These are phyloP conservation scores for Xylariaceae sp. DNA, from an alignment of 2,329 filamentous ascomycete genomes.

Conservation along the genomic window DNA sequence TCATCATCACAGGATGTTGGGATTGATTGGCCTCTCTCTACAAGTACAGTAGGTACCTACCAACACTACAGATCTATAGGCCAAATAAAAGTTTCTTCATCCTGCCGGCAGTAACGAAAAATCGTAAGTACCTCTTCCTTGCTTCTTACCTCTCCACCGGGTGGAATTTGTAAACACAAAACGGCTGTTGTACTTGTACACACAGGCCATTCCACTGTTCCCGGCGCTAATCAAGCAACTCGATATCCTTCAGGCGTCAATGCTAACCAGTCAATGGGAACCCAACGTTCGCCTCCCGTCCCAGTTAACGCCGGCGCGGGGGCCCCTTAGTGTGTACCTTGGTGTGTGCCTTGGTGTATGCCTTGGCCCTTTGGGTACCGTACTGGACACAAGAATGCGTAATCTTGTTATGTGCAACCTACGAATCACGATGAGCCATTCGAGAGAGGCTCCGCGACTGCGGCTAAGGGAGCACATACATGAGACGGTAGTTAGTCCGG, in stretches of 20 bases:
- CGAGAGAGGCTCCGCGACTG: constrained; percentile 13
- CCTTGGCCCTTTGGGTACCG: no score
- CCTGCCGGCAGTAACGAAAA: no score
- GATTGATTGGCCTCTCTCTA: no score
- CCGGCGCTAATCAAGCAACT: constrained; percentile 2
- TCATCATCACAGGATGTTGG: no score
- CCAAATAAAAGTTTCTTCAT: background rate
- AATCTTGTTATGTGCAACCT: no score
- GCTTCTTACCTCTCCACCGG: background rate
- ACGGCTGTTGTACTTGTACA: background rate
- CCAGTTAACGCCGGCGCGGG: constrained; percentile 1
- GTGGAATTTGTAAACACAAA: background rate
- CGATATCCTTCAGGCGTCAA: constrained; percentile 3
- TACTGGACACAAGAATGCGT: no score
- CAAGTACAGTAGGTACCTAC: background rate
- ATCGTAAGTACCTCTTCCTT: no score
- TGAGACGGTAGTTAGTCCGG: no score
- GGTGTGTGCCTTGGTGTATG: no score
- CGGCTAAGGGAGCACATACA: constrained; percentile 23
- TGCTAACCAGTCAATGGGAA: constrained; percentile 17
- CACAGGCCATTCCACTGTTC: background rate
- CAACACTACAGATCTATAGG: no score
- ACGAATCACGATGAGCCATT: no score
- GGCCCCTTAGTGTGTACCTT: no score
- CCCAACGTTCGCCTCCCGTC: constrained; percentile 23